Evolutionary conservation across 768 basidiomycete genomes (phyloP).

Genomic region (Cystobasidium tubakii): DNA sequence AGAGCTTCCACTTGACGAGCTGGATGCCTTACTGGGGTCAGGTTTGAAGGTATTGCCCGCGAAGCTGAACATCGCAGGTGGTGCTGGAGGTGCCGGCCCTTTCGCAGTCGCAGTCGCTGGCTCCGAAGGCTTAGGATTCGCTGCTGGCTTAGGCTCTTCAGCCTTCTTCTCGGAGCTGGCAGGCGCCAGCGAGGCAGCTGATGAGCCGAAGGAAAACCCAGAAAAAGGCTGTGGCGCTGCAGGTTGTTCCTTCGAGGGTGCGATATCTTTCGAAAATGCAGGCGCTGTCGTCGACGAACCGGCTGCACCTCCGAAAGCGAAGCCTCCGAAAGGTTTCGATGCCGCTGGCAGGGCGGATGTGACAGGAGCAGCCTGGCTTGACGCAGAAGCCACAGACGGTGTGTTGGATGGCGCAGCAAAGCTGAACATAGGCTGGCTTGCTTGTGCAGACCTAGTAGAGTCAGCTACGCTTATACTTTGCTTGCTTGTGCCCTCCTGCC

Average conservation of each 20-base stretch:
- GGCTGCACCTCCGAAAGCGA: slow-evolving; percentile 16
- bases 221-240: slow-evolving; percentile 30
- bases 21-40: neutral
- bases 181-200: neutral
- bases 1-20: neutral
- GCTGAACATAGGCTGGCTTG: slow-evolving; percentile 2
- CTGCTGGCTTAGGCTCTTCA: neutral
- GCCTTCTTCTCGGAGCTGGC: neutral
- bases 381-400: neutral
- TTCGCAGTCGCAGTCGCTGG: neutral
- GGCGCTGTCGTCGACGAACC: neutral
- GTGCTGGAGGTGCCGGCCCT: slow-evolving; percentile 19
- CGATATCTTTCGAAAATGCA: neutral
- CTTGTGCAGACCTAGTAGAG: neutral
- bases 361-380: neutral
- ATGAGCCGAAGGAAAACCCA: slow-evolving; percentile 26
- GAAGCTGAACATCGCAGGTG: slow-evolving; percentile 25
- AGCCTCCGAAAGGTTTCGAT: slow-evolving; percentile 25
- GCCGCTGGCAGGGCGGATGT: neutral
- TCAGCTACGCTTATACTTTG: neutral
- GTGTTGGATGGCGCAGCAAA: neutral
- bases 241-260: slow-evolving; percentile 4
- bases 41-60: slow-evolving; percentile 33
- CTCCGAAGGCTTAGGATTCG: neutral
- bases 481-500: neutral